These are phyloP conservation scores for Tricholoma sp. DNA, from an alignment of 768 basidiomycete species.

Conservation along the genomic window DNA sequence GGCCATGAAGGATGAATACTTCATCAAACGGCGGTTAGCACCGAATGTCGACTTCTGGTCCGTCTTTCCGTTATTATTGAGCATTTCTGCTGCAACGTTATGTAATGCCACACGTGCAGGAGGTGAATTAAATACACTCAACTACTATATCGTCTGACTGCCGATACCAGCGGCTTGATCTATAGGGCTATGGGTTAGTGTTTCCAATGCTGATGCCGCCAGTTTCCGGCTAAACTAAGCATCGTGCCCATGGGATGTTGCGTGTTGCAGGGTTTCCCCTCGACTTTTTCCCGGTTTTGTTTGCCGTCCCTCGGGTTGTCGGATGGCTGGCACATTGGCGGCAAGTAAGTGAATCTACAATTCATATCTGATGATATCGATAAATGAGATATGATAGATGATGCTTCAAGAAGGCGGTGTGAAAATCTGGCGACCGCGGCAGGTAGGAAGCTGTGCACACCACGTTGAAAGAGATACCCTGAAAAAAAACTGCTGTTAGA, in stretches of 20 bases:
- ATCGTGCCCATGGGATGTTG: background rate
- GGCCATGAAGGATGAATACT: conserved; percentile 89
- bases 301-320: conserved; percentile 87
- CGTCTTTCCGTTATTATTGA: conserved; percentile 19
- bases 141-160: conserved; percentile 1
- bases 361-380: conserved; percentile 2
- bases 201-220: background rate
- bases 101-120: conserved; percentile 41
- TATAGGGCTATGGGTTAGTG: conserved; percentile 83
- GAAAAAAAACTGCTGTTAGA: conserved; percentile 31
- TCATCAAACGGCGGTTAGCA: conserved; percentile 71
- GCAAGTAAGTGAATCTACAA: conserved; percentile 44
- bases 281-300: conserved; percentile 92
- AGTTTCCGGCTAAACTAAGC: background rate
- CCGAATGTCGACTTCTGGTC: conserved; percentile 94
- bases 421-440: conserved; percentile 89
- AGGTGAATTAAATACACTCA: conserved; percentile 37
- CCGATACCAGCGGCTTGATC: conserved; percentile 62
- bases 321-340: conserved; percentile 95
- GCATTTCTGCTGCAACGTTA: conserved; percentile 10
- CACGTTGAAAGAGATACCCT: conserved; percentile 3
- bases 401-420: conserved; percentile 87
- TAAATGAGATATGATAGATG: conserved; percentile 48
- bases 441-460: conserved; percentile 39
- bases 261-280: conserved; percentile 70